Evolutionary conservation across 2,329 filamentous ascomycete species (phyloP).

Genomic region (Cordyceps tenuipes): DNA sequence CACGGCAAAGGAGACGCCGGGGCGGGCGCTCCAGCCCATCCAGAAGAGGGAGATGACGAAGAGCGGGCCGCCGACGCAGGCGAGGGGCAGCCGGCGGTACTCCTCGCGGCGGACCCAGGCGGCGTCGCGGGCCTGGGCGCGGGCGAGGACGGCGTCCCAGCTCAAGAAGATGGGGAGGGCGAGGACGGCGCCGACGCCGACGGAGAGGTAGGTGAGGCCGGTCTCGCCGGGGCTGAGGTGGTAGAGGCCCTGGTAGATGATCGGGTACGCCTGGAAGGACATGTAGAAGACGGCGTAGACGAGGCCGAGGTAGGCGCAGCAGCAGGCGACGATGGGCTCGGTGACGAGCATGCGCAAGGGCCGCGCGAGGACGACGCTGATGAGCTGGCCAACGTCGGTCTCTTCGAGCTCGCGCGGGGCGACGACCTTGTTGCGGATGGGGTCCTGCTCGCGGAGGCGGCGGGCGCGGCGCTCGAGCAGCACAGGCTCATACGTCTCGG

Average conservation of each 20-base stretch:
- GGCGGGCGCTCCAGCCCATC: slow-evolving; percentile 51
- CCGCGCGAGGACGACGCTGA: slow-evolving; percentile 61
- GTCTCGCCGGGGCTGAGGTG: slow-evolving; percentile 54
- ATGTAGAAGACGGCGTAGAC: slow-evolving; percentile 61
- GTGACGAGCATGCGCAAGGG: slow-evolving; percentile 64
- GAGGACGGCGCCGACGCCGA: slow-evolving; percentile 54
- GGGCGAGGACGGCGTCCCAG: slow-evolving; percentile 54
- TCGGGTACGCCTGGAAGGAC: slow-evolving; percentile 67
- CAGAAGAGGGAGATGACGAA: slow-evolving; percentile 50
- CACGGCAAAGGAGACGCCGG: slow-evolving; percentile 40
- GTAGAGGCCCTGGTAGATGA: slow-evolving; percentile 59
- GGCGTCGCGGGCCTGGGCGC: slow-evolving; percentile 39
- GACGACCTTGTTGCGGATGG: slow-evolving; percentile 38
- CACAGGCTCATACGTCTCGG: slow-evolving; percentile 54
- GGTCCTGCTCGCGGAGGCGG: slow-evolving; percentile 47
- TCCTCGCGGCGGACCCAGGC: slow-evolving; percentile 56
- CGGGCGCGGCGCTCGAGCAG: slow-evolving; percentile 49
- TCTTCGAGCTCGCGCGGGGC: slow-evolving; percentile 58
- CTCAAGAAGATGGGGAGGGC: slow-evolving; percentile 53
- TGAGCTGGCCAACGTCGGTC: slow-evolving; percentile 46
- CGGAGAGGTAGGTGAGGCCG: slow-evolving; percentile 60
- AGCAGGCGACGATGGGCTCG: slow-evolving; percentile 65
- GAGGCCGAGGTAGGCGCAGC: slow-evolving; percentile 62
- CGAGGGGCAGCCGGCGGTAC: slow-evolving; percentile 62
- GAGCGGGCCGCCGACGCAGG: slow-evolving; percentile 60